Percentiles rank a stretch among this genome's conserved stretches.
These are phyloP conservation scores for Seiridium cupressi DNA, from an alignment of 2,329 filamentous ascomycete species.

Conservation along the genomic window DNA sequence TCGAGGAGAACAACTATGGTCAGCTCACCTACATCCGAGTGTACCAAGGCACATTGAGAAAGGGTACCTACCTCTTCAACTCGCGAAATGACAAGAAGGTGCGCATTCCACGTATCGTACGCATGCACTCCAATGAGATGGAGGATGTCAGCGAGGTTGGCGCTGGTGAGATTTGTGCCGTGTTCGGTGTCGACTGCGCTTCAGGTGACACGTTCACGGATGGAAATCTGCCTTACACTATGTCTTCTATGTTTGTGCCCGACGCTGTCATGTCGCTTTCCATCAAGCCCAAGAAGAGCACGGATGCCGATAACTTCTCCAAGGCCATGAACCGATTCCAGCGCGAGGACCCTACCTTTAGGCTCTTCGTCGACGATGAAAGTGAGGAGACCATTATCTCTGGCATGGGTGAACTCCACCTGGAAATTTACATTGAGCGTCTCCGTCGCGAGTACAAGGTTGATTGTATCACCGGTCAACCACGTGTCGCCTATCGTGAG, in stretches of 20 bases:
- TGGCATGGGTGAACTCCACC: constrained; percentile 95
- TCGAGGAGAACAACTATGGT: constrained; percentile 98
- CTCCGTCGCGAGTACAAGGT: constrained; percentile 96
- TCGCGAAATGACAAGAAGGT: constrained; percentile 93
- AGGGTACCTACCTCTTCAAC: constrained; percentile 90
- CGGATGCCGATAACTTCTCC: constrained; percentile 90
- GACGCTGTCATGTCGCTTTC: constrained; percentile 98
- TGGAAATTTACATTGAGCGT: constrained; percentile 96
- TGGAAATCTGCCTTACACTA: constrained; percentile 85
- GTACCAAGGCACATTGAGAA: constrained; percentile 88
- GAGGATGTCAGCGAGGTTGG: constrained; percentile 92
- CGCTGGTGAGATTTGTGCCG: constrained; percentile 96
- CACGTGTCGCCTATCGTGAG: constrained; percentile 95
- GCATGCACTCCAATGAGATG: constrained; percentile 99
- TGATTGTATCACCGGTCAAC: constrained; percentile 92
- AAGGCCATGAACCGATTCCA: constrained; percentile 99
- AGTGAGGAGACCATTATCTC: constrained; percentile 97
- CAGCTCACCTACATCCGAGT: constrained; percentile 98
- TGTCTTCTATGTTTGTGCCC: constrained; percentile 97
- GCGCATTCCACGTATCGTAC: constrained; percentile 93
- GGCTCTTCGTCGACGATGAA: constrained; percentile 87
- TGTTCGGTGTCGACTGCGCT: constrained; percentile 96
- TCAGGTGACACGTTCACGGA: constrained; percentile 99
- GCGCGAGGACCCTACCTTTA: constrained; percentile 96
- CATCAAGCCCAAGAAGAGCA: constrained; percentile 92